Evolutionary conservation across 768 basidiomycete genomes (phyloP).

Genomic region (Lepiota brunneoincarnata): DNA sequence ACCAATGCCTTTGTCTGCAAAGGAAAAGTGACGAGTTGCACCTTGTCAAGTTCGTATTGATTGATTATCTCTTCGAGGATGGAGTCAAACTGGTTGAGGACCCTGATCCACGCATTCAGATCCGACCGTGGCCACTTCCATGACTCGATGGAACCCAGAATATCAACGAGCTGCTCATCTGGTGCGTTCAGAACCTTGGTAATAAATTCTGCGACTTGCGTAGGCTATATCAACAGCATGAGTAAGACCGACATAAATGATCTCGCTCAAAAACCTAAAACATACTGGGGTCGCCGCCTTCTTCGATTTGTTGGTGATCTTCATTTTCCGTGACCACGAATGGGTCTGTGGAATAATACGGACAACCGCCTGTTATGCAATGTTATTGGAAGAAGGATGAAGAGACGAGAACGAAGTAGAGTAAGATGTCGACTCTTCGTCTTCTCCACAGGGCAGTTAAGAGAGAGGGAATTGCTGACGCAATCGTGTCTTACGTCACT

Average conservation of each 20-base stretch:
- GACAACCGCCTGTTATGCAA: not conserved
- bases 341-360: constrained; percentile 33
- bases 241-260: constrained; percentile 18
- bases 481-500: constrained; percentile 20
- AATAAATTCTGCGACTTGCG: constrained; percentile 81
- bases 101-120: constrained; percentile 93
- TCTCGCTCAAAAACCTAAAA: constrained; percentile 18
- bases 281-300: constrained; percentile 75
- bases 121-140: constrained; percentile 98
- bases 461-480: constrained; percentile 29
- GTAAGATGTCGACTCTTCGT: constrained; percentile 10
- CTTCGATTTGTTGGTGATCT: constrained; percentile 85
- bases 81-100: constrained; percentile 92
- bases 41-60: constrained; percentile 82
- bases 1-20: constrained; percentile 71
- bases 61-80: constrained; percentile 81
- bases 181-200: constrained; percentile 60
- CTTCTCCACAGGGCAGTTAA: constrained; percentile 10
- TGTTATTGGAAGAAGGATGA: not conserved
- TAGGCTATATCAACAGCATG: constrained; percentile 48
- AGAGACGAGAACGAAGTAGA: constrained; percentile 4
- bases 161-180: constrained; percentile 67
- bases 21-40: constrained; percentile 79
- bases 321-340: constrained; percentile 68
- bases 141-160: constrained; percentile 64